Base-by-base conservation (phyloP, 495 filamentous ascomycete genomes). In the Cercophora samala region DNA sequence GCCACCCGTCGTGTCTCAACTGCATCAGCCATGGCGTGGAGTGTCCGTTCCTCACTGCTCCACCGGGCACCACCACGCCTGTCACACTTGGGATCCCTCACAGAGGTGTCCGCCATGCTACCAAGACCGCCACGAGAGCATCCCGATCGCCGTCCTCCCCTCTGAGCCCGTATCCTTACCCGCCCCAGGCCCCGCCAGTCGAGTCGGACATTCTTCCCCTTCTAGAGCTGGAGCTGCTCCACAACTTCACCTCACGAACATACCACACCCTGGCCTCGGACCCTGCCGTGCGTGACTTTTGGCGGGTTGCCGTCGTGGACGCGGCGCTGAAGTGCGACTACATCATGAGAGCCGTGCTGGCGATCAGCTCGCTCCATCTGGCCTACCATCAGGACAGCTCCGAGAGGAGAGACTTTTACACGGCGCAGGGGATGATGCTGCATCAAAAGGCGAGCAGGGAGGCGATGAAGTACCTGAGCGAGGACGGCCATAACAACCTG, bases 271-370 rank as follows among this genome's bases (percentile, higher is more conserved):
- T 82, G 0, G 67, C 73, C 60, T 72, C 67, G 23, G 77, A 78
- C 29, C 64, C 78, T 0, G 63, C 54, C 9, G 32, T 82, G 23
- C 70, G 73, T 58, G 68, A 72, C 51, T 75, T 81, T 52, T 81
- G 76, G 74, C 71, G 76, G n/a, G 70, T 76, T 8, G 69, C 67
- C 21, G 73, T 77, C 18, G 76, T 78, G 25, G 54, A 73, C 32
- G 63, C 82, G 54, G 86, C 81, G 3, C 73, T 87, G 1, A 62
- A 70, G 23, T 79, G 84, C 68, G 80, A 83, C 63, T 87, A 85
- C 68, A 76, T 87, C 23, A 83, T 87, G 80, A 80, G 81, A 51
- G 80, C 84, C 51, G 79, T 88, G 13, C 75, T 88, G 37, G 81
- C 83, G 15, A 65, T 87, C 19, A 82, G 82, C 4, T 80, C 84